Evolutionary conservation across 805 yeast species (phyloP).

Genomic region (Scheffersomyces lignosus): DNA sequence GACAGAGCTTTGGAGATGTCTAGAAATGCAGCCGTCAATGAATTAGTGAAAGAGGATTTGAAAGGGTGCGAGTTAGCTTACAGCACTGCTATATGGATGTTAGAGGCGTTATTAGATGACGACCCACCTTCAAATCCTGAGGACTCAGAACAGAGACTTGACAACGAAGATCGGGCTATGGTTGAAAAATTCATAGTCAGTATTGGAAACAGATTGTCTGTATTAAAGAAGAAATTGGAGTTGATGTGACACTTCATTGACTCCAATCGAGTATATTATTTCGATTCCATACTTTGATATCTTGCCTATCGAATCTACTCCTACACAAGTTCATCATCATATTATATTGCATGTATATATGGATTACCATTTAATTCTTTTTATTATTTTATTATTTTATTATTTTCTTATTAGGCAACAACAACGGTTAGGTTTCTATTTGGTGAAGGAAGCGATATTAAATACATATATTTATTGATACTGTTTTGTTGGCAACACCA

Average conservation of each 20-base stretch:
- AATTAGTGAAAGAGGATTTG: conserved; percentile 70
- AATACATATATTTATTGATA: too few relatives aligned
- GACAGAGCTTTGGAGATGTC: conserved; percentile 94
- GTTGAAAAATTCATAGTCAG: conserved; percentile 81
- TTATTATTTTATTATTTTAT: too few relatives aligned
- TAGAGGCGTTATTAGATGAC: conserved; percentile 75
- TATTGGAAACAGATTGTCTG: conserved; percentile 76
- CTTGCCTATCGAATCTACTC: too few relatives aligned
- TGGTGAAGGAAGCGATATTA: background rate
- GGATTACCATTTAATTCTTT: too few relatives aligned
- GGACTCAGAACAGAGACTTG: conserved; percentile 48
- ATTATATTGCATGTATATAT: too few relatives aligned
- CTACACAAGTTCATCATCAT: too few relatives aligned
- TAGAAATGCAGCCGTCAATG: conserved; percentile 86
- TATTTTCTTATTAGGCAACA: background rate
- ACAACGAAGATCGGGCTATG: conserved; percentile 69
- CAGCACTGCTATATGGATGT: conserved; percentile 93
- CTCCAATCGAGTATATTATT: too few relatives aligned
- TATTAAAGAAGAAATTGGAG: conserved; percentile 59
- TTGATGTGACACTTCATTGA: conserved; percentile 10
- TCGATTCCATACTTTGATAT: too few relatives aligned
- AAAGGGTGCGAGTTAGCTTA: conserved; percentile 83
- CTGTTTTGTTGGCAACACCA: too few relatives aligned
- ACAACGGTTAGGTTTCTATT: conserved; percentile 1
- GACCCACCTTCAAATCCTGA: conserved; percentile 15